phyloP scores from a whole-genome alignment of 805 yeast species.

The Candida lessepsii region DNA sequence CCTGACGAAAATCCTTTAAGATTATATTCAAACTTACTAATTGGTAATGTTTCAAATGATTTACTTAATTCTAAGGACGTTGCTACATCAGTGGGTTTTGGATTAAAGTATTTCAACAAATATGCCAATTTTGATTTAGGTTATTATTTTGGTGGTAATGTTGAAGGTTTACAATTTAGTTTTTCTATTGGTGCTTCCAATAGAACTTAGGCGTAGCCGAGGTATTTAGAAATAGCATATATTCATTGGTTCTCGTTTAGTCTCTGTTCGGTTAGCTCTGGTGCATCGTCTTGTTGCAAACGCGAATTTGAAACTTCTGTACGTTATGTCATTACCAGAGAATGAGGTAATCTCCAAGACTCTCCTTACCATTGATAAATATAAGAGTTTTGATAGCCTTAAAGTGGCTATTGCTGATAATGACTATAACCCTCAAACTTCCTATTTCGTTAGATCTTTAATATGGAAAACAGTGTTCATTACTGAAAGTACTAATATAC shows the following conservation, averaged over 20 bases:
- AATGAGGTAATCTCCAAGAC: constrained; percentile 37
- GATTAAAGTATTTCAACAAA: constrained; percentile 36
- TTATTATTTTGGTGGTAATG: constrained; percentile 36
- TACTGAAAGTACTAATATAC: constrained; percentile 35
- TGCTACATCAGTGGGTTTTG: constrained; percentile 33
- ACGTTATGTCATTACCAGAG: constrained; percentile 19
- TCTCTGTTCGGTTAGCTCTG: too few relatives aligned
- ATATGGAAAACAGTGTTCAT: constrained; percentile 39
- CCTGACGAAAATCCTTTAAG: constrained; percentile 33
- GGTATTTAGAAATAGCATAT: constrained; percentile 1
- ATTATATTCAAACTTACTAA: constrained; percentile 61
- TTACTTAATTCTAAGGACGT: constrained; percentile 21
- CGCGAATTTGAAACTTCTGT: neutral
- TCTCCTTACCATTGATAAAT: constrained; percentile 35
- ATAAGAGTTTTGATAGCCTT: constrained; percentile 26
- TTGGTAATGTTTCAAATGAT: constrained; percentile 54
- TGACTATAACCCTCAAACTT: constrained; percentile 25
- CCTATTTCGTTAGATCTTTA: constrained; percentile 29
- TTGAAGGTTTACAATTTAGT: constrained; percentile 39
- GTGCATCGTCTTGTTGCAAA: neutral
- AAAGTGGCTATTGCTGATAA: constrained; percentile 27
- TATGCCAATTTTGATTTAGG: constrained; percentile 45
- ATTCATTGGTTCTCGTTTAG: too few relatives aligned
- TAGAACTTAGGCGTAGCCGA: neutral
- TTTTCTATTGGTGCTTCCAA: constrained; percentile 41